Evolutionary conservation across 345 rosid genomes (phyloP).

Genomic region (Eucalyptus globulus): DNA sequence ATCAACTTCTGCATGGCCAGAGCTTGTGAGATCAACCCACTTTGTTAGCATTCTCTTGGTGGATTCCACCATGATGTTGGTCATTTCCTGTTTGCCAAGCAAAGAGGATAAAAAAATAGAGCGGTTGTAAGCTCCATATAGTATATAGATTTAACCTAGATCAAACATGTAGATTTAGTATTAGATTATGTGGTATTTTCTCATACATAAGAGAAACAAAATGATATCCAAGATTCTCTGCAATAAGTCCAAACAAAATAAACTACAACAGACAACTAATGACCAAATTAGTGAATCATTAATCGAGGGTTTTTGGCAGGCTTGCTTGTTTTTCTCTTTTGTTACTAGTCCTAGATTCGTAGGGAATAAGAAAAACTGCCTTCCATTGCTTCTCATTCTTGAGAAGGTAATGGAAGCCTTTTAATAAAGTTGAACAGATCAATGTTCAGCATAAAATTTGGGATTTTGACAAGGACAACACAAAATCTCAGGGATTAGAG

Average conservation of each 20-base stretch:
- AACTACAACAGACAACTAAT: neutral
- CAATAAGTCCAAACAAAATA: neutral
- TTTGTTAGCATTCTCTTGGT: slow-evolving; percentile 45
- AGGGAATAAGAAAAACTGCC: neutral
- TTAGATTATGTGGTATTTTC: neutral
- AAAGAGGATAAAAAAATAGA: neutral
- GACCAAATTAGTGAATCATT: neutral
- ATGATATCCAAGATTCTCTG: neutral
- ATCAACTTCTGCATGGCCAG: slow-evolving; percentile 43
- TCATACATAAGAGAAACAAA: neutral
- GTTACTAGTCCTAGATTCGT: neutral
- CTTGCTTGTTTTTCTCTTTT: neutral
- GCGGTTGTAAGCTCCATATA: neutral
- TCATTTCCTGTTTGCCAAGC: slow-evolving; percentile 39
- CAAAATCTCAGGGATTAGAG: neutral
- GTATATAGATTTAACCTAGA: neutral
- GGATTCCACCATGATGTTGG: slow-evolving; percentile 74
- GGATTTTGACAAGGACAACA: neutral
- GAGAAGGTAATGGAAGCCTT: neutral
- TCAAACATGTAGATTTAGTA: neutral
- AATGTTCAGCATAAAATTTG: neutral
- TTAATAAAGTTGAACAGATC: neutral
- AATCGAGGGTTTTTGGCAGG: neutral
- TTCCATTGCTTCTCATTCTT: neutral
- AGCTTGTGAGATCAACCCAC: slow-evolving; percentile 38